Base-by-base conservation (phyloP, 75 land plant genomes). In the Selaginella tamariscina region DNA sequence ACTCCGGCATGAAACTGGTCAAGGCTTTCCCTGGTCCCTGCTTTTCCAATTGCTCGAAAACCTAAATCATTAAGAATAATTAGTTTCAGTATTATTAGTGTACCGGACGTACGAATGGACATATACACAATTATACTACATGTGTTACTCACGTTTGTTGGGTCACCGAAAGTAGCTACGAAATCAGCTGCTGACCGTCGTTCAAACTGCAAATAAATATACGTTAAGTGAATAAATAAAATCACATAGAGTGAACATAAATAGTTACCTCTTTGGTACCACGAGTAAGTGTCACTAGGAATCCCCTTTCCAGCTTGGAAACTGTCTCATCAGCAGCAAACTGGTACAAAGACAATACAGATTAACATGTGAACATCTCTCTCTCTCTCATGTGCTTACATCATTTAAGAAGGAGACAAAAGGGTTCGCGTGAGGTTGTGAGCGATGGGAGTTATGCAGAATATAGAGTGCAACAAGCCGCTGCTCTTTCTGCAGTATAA, bases 401-500 rank as follows among this genome's bases (percentile, higher is more conserved):
- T 80, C 68, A 33, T 83, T 32, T 24, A 89, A 69, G 0, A 56
- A 11, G 27, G 82, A 66, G 70, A 82, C 74, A 66, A 86, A 89
- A 9, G 94, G 89, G 31, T 89, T 82, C 32, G 81, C 82, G 8
- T 72, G 69, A 28, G 62, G 74, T 54, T 82, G 83, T 23, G 76
- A 73, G 9, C 75, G 66, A 73, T 80, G 84, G n/a, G 82, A 32
- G 2, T 81, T 84, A 71, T 84, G 77, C 64, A 89, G 73, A 71
- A 89, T 78, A 21, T 77, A 24, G 31, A 84, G 76, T 5, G 89
- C 94, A 56, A 82, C 68, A 57, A 89, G 66, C 2, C 94, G 89
- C 63, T 89, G 77, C 20, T 80, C 57, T 22, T 78, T 66, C 63
- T 77, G 70, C n/a, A 89, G 71, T 59, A 82, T 27, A 27, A 31